phyloP scores from a whole-genome alignment of 345 rosid species.

The Lepidium africanum region DNA sequence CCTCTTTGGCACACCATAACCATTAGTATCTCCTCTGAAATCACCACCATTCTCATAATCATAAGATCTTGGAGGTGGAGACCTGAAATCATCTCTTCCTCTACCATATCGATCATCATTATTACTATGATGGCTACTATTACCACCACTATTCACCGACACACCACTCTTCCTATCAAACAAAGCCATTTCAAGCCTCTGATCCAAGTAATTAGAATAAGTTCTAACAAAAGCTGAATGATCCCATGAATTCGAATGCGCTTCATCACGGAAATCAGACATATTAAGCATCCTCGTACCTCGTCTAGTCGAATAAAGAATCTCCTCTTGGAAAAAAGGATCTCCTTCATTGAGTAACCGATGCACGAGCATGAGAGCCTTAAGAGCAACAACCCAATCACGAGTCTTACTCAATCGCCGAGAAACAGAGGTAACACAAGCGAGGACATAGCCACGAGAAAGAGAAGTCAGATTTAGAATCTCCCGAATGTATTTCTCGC shows the following conservation, averaged over 20 bases:
- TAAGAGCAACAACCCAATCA: slow-evolving; percentile 92
- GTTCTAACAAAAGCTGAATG: slow-evolving; percentile 73
- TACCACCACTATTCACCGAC: slow-evolving; percentile 19
- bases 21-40: slow-evolving; percentile 32
- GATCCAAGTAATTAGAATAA: slow-evolving; percentile 70
- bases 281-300: slow-evolving; percentile 74
- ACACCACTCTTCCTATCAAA: slow-evolving; percentile 54
- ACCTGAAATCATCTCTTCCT: slow-evolving; percentile 44
- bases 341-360: slow-evolving; percentile 63
- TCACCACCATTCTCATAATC: slow-evolving; percentile 52
- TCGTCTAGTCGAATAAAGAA: slow-evolving; percentile 55
- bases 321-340: slow-evolving; percentile 65
- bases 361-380: slow-evolving; percentile 65
- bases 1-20: slow-evolving; percentile 41
- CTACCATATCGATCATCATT: slow-evolving; percentile 37
- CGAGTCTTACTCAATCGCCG: slow-evolving; percentile 71
- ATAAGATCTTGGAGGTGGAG: slow-evolving; percentile 56
- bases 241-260: slow-evolving; percentile 95
- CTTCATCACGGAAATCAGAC: slow-evolving; percentile 84
- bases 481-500: slow-evolving; percentile 69
- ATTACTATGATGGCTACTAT: slow-evolving; percentile 25
- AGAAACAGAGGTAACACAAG: slow-evolving; percentile 70
- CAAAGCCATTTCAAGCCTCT: slow-evolving; percentile 54
- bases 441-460: slow-evolving; percentile 59
- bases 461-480: slow-evolving; percentile 52